These are phyloP conservation scores for Hyphopichia buzzinii DNA, from an alignment of 1,139 yeast species.

Conservation along the genomic window DNA sequence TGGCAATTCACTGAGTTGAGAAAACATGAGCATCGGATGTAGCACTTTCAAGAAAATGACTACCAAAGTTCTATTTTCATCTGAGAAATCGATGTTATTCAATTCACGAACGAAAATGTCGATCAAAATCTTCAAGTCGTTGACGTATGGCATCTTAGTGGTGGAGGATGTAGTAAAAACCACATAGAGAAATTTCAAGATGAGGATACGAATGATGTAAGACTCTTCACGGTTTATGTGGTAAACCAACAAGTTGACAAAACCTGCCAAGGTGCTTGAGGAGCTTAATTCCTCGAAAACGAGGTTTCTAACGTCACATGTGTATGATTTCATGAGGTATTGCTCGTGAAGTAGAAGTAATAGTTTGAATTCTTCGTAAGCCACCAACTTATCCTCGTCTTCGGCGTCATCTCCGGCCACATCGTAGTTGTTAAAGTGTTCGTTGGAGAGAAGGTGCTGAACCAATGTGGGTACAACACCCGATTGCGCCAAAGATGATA, in stretches of 20 bases:
- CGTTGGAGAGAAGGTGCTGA: constrained; percentile 49
- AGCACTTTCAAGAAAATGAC: constrained; percentile 77
- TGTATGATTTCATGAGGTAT: constrained; percentile 63
- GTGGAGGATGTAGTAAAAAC: constrained; percentile 69
- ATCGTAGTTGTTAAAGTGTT: constrained; percentile 44
- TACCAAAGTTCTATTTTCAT: constrained; percentile 54
- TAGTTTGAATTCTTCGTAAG: constrained; percentile 72
- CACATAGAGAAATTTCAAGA: constrained; percentile 72
- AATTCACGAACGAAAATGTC: constrained; percentile 83
- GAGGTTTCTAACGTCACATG: constrained; percentile 36
- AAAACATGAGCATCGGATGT: constrained; percentile 64
- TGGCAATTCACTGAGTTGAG: constrained; percentile 53
- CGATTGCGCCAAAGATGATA: constrained; percentile 27
- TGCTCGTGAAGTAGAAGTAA: constrained; percentile 79
- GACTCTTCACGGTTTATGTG: constrained; percentile 80
- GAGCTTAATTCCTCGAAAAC: constrained; percentile 45
- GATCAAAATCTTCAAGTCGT: constrained; percentile 82
- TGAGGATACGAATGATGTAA: constrained; percentile 69
- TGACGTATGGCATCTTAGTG: constrained; percentile 69
- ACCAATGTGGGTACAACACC: constrained; percentile 40
- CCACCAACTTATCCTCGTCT: constrained; percentile 60
- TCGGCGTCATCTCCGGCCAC: constrained; percentile 40
- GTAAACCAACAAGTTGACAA: constrained; percentile 39
- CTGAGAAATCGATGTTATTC: constrained; percentile 56
- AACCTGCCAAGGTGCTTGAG: constrained; percentile 28